Evolutionary conservation across 352 stramenopile species (phyloP).

Genomic region (Pythium aristosporum): DNA sequence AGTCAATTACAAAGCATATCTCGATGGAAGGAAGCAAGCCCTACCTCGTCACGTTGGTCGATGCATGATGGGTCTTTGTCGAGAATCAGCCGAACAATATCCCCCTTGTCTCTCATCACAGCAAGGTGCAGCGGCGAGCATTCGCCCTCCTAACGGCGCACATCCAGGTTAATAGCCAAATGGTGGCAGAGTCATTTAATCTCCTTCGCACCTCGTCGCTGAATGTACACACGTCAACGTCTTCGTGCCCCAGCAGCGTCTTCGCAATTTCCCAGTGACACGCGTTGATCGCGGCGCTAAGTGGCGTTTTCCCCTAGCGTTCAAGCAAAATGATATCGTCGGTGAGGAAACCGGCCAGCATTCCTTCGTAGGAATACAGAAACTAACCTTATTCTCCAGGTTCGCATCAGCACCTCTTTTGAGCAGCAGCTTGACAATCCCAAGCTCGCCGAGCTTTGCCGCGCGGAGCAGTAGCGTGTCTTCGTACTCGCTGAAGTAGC

Average conservation of each 20-base stretch:
- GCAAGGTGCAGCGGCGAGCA: slow-evolving; percentile 8
- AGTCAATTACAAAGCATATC: background rate
- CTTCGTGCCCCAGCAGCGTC: slow-evolving; percentile 2
- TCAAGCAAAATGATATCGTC: background rate
- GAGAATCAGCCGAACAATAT: slow-evolving; percentile 14
- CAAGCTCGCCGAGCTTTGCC: background rate
- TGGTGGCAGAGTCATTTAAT: background rate
- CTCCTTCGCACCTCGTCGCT: slow-evolving; percentile 12
- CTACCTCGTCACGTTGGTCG: slow-evolving; percentile 5
- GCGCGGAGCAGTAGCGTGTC: slow-evolving; percentile 6
- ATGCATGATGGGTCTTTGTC: slow-evolving; percentile 10
- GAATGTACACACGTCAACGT: slow-evolving; percentile 11
- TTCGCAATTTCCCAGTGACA: background rate
- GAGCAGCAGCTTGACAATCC: slow-evolving; percentile 14
- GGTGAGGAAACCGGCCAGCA: background rate
- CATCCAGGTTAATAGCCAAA: slow-evolving; percentile 1
- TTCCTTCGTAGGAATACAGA: slow-evolving; percentile 4
- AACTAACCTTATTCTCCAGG: slow-evolving; percentile 7
- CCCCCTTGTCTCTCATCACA: slow-evolving; percentile 1
- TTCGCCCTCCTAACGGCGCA: background rate
- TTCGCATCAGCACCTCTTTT: slow-evolving; percentile 10
- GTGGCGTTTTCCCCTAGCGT: slow-evolving; percentile 2
- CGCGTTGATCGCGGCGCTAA: background rate
- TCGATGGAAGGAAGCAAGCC: background rate
- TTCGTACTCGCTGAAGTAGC: slow-evolving; percentile 7